Conservation (phyloP, 306 rosid genomes). For the Malus asiatica region DNA sequence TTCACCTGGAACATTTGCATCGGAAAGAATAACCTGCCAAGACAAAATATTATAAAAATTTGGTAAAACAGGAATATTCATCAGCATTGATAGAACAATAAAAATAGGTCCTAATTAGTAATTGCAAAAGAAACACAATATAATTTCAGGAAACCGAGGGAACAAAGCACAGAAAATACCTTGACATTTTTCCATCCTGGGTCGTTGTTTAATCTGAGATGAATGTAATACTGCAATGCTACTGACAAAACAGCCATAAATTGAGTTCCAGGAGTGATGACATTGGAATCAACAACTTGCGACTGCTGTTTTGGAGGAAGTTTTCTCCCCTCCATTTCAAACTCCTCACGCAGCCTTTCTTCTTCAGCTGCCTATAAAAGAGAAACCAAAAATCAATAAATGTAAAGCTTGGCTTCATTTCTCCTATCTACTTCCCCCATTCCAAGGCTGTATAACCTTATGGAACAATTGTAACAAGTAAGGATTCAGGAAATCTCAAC, state of each 20-base stretch:
- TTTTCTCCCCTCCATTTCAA: slow-evolving; percentile 91
- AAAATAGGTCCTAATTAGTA: background rate
- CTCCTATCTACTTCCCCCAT: background rate
- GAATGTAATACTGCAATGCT: slow-evolving; percentile 93
- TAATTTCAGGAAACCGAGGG: slow-evolving; percentile 1
- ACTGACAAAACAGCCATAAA: slow-evolving; percentile 87
- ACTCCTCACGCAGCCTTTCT: slow-evolving; percentile 76
- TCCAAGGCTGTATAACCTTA: background rate
- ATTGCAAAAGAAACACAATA: background rate
- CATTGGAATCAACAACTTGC: slow-evolving; percentile 78
- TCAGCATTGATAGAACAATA: background rate
- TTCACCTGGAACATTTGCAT: slow-evolving; percentile 99
- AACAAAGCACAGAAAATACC: slow-evolving; percentile 35
- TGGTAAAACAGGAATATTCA: slow-evolving; percentile 3
- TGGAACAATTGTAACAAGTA: background rate
- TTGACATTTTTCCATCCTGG: slow-evolving; percentile 92
- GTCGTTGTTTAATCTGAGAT: slow-evolving; percentile 88
- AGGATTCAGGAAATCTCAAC: background rate
- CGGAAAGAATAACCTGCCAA: slow-evolving; percentile 83
- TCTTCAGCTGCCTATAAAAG: slow-evolving; percentile 78
- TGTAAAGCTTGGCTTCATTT: background rate
- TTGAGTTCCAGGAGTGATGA: slow-evolving; percentile 96
- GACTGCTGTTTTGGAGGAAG: slow-evolving; percentile 81
- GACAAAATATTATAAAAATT: background rate
- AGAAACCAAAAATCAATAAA: background rate